Evolutionary conservation across 2,329 filamentous ascomycete species (phyloP).

Genomic region (Xylaria sp.): DNA sequence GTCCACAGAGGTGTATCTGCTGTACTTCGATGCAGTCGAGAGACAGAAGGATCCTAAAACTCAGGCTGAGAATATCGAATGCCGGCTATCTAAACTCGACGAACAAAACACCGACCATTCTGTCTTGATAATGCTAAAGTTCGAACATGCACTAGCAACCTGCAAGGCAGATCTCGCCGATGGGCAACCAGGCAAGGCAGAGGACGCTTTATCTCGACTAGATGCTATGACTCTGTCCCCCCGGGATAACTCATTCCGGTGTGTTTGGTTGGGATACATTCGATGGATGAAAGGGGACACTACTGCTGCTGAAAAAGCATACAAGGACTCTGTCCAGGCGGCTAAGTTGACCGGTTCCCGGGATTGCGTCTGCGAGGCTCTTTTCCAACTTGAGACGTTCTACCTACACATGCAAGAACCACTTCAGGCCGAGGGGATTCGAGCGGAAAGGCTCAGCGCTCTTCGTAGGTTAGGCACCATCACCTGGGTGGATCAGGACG

Average conservation of each 20-base stretch:
- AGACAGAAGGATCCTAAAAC: constrained; percentile 41
- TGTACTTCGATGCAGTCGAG: constrained; percentile 46
- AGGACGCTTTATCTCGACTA: constrained; percentile 42
- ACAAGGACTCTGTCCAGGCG: constrained; percentile 42
- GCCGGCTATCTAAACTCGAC: constrained; percentile 40
- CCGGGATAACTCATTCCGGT: constrained; percentile 46
- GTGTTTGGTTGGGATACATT: constrained; percentile 47
- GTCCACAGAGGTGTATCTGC: constrained; percentile 44
- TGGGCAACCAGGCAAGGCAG: constrained; percentile 40
- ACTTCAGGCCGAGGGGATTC: constrained; percentile 43
- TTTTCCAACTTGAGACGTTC: constrained; percentile 48
- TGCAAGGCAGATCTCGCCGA: constrained; percentile 45
- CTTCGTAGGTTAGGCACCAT: constrained; percentile 42
- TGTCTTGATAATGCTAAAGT: constrained; percentile 42
- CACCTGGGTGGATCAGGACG: constrained; percentile 40
- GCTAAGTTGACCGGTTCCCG: constrained; percentile 45
- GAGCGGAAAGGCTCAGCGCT: constrained; percentile 41
- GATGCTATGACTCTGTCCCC: constrained; percentile 38
- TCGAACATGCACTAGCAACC: constrained; percentile 45
- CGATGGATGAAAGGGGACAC: constrained; percentile 43
- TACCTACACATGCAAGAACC: constrained; percentile 43
- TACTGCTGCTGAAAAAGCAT: constrained; percentile 41
- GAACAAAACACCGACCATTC: constrained; percentile 31
- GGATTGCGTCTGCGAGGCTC: constrained; percentile 46
- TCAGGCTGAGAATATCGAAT: constrained; percentile 40